These are phyloP conservation scores for Avena insularis DNA, from an alignment of 176 grass and related monocot species.

Conservation along the genomic window DNA sequence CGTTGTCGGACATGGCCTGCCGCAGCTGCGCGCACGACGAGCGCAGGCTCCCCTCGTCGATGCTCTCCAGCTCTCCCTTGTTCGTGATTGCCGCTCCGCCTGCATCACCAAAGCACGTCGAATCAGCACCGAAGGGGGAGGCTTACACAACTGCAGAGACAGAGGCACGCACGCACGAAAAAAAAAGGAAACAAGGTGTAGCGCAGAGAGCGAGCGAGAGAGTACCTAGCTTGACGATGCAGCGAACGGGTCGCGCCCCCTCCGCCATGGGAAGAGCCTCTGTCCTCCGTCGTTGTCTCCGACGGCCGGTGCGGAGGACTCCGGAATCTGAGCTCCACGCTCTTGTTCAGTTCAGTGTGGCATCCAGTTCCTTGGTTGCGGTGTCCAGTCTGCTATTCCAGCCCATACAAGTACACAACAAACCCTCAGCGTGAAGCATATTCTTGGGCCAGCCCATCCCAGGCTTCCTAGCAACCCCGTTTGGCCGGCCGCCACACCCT, in stretches of 20 bases:
- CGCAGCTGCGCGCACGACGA: constrained; percentile 80
- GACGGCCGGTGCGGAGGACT: too few species aligned
- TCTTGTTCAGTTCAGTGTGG: background rate
- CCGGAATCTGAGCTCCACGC: background rate
- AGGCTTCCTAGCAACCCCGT: background rate
- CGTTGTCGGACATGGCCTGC: constrained; percentile 66
- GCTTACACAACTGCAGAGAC: background rate
- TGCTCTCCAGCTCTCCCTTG: constrained; percentile 88
- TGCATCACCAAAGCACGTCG: constrained; percentile 26
- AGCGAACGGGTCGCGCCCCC: constrained; percentile 45
- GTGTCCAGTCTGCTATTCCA: background rate
- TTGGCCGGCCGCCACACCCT: background rate
- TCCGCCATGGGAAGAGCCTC: constrained; percentile 45
- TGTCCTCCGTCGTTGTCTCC: constrained; percentile 10
- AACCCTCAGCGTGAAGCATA: too few species aligned
- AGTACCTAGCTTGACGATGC: constrained; percentile 88
- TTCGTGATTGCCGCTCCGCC: constrained; percentile 97
- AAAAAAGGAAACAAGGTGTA: background rate
- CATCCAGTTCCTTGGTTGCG: too few species aligned
- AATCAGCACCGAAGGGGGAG: constrained; percentile 15
- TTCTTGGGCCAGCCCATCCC: too few species aligned
- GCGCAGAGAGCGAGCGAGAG: background rate
- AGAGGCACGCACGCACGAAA: background rate
- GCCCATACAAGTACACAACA: background rate
- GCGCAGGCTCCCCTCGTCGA: constrained; percentile 58